Evolutionary conservation across 1,284 basidiomycete species (phyloP), one percentile per base, ranked within the genome.

Genomic region (Meira miltonrushii): DNA sequence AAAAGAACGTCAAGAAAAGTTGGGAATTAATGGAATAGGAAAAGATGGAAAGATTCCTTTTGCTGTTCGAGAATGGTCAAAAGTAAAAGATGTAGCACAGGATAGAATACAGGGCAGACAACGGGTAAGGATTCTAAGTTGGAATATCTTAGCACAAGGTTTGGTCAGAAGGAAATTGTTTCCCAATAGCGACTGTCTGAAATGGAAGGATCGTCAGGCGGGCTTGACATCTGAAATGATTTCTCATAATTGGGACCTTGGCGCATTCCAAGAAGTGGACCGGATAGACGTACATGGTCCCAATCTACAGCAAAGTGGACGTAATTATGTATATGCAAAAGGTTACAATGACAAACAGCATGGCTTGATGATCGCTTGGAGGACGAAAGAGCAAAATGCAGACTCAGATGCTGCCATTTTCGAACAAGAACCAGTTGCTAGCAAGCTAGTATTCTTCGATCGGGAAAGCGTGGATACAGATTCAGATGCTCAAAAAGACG

Each of bases 201-300:
- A 78, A 65, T 79, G 78, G 67, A 72, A 67, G 28, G 71, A 78
- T 19, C 69, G 78, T 1, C 59, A 65, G 2, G 55, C 69, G 1
- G 74, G 72, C 2, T 49, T 79, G 1, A 54, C 58, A 1, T 66
- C 68, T 6, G 72, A 72, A 41, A 43, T 69, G 10, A 52, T 52
- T n/a, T 58, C 50, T 37, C 47, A 62, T 2, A 61, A 66, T 6
- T 79, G 75, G 63, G 79, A 80, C 50, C 64, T 81, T 17, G 79
- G 72, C 10, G 79, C 76, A 58, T 76, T 81, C 25, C 80, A 81
- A 50, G 79, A 80, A 53, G 79, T 79, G 33, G 79, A 80, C 57
- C 66, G 74, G 7, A 67, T 79, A 40, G 67, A 75, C 2, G 67
- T 72, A 5, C 79, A 80, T 54, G 63, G 55, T 15, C 56, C 61